Conservation (phyloP, 352 stramenopile species). For the Globisporangium megalacanthum region DNA sequence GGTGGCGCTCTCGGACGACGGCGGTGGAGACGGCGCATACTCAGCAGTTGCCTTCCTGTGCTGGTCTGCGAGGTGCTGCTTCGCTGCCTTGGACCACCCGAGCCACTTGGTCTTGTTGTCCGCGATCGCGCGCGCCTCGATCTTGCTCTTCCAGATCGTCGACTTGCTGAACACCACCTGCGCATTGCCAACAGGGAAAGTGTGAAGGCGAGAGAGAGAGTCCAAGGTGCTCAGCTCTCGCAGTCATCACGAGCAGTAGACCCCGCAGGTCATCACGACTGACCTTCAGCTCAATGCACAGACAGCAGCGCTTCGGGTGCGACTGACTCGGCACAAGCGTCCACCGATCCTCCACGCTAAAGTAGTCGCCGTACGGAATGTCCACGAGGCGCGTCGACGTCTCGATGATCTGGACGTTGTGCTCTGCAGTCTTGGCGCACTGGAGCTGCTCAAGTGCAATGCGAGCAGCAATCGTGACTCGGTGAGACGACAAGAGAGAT, state of each 20-base stretch:
- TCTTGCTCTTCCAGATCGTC: conserved; percentile 80
- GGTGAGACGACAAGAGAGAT: background rate
- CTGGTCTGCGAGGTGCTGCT: conserved; percentile 29
- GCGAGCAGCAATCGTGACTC: background rate
- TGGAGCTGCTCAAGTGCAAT: conserved; percentile 34
- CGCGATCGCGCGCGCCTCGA: conserved; percentile 61
- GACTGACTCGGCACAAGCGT: conserved; percentile 51
- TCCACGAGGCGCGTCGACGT: conserved; percentile 75
- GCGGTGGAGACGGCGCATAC: background rate
- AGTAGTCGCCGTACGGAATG: conserved; percentile 86
- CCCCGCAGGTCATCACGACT: background rate
- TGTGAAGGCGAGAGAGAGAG: background rate
- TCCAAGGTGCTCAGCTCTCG: background rate
- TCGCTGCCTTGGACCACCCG: conserved; percentile 62
- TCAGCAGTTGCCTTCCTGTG: background rate
- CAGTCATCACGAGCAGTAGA: background rate
- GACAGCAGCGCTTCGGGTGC: conserved; percentile 36
- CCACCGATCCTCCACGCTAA: conserved; percentile 82
- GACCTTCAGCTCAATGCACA: conserved; percentile 78
- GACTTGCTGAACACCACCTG: conserved; percentile 79
- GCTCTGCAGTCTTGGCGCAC: conserved; percentile 41
- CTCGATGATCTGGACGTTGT: conserved; percentile 49
- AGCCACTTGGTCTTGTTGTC: conserved; percentile 76
- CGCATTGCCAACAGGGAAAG: background rate
- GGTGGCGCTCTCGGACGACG: background rate